Base-by-base conservation (phyloP, 192 early-diverging fungal species). In the Phlyctochytrium arcticum region DNA sequence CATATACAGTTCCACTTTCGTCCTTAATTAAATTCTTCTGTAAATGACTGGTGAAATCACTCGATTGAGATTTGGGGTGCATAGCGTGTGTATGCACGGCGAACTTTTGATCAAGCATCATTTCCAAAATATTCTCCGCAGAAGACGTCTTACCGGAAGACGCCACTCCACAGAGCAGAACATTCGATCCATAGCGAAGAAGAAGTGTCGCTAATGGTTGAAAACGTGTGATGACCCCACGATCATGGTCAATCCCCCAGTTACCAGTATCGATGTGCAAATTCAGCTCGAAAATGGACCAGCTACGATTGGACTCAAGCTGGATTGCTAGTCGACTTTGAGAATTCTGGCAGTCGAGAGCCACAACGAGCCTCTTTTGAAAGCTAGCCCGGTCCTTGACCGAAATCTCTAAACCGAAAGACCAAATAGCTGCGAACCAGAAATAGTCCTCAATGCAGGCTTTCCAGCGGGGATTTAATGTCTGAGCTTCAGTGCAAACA, bases 391-490 rank as follows among this genome's bases (percentile, higher is more conserved):
- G 29, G 34, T 57, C 15, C 31, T 57, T 32, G 10, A n/a, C 26
- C 17, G 9, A 8, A 24, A 57, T 17, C 8, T 8, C 29, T 17
- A n/a, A 21, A 12, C 55, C 55, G 30, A 57, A 57, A 15, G 55
- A 57, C 55, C 55, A 57, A 17, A 57, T 23, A 9, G 34, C 29
- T 17, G 55, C 55, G 30, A n/a, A 57, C 15, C n/a, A n/a, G 55
- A 57, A 57, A 1, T 2, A 12, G 35, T 57, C 55, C n/a, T 57
- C 35, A 30, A 30, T 33, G 9, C 24, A n/a, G 10, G 1, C 55
- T 44, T 44, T 1, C 12, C 39, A 44, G n/a, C n/a, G n/a, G n/a
- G n/a, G n/a, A n/a, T n/a, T n/a, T n/a, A n/a, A n/a, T n/a, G n/a
- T n/a, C n/a, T n/a, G n/a, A n/a, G n/a, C n/a, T n/a, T n/a, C n/a